Base-by-base conservation (phyloP, 495 filamentous ascomycete species). In the Achaetomiella virescens region DNA sequence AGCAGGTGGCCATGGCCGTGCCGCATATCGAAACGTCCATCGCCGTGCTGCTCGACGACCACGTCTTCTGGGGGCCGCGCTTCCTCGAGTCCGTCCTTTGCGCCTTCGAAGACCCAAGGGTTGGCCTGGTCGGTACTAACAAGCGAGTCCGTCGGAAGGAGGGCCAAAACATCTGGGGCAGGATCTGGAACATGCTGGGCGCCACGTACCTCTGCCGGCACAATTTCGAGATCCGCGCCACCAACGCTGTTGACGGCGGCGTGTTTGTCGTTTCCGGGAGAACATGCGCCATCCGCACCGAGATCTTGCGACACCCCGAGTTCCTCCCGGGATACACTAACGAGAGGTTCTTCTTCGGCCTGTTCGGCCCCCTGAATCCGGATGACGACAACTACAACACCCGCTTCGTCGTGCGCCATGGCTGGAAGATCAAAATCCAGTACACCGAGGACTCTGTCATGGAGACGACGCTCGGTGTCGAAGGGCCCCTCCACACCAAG, bases 361-460 rank as follows among this genome's bases (percentile, higher is more conserved):
- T 61, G 6, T 72, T 79, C 56, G 70, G 65, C 0, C 68, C 66
- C 8, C 70, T 87, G 20, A 81, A 82, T 52, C 76, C 82, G 0
- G 84, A 87, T 66, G 83, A 86, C 63, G 86, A 88, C 71, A 87
- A 88, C 63, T 88, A 81, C 63, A 77, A 81, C 58, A 87, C 85
- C 0, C 77, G 85, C 9, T 87, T 78, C 74, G 67, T 79, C 53
- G 81, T 85, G 29, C 66, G 63, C 31, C 61, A 73, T 45, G 71
- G 76, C 17, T 86, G 77, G 78, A 75, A 78, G 49, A 82, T 84
- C 43, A 77, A 78, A 58, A 77, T 87, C 58, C 84, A 88, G 66
- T 78, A 82, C 65, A 75, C 78, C 48, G 61, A 69, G 3, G 78
- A 82, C 47, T 75, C 81, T 21, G 72, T 78, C 41, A 75, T 88